Base-by-base conservation (phyloP, 2,329 filamentous ascomycete genomes). In the Colletotrichum spaethianum region DNA sequence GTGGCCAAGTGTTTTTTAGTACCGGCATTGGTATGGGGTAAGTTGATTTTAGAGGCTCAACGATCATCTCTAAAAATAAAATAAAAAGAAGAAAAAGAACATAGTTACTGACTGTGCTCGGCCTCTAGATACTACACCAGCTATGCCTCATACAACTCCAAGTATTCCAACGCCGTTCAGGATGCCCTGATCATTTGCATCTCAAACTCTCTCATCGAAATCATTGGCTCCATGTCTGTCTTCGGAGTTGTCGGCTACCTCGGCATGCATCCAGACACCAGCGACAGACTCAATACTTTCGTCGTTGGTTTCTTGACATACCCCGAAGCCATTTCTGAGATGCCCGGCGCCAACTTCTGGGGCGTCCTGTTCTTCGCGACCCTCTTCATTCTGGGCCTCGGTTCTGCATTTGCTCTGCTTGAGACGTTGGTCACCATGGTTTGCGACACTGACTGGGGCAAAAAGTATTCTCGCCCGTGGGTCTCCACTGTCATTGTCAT, bases 321-420 rank as follows among this genome's bases (percentile, higher is more conserved):
- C 4, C 87, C 87, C 0, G 82, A 85, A 50, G 88, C 88, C 0
- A 82, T 90, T 1, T 77, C 86, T 0, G 82, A 89, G 63, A 89
- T 90, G 87, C 88, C 87, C 0, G 87, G 84, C 0, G 80, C 87
- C 1, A 89, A 89, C 67, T 88, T 87, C 69, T 90, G 86, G 84
- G 86, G 87, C 0, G 79, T 87, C 0, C 78, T 88, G 0, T 82
- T 89, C 12, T 89, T 90, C 74, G 83, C 89, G 23, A 89, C 87
- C 0, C 75, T 90, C 3, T 82, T 87, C 0, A 83, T 89, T 0
- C 83, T 90, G 0, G 88, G 87, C 0, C 86, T 89, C 55, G 87
- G 84, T 36, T 89, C 86, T 0, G 84, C 86, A 0, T 88, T 88
- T 63, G 86, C 86, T 31, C 86, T 88, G 81, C 79, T 88, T 40